phyloP scores from a whole-genome alignment of 2,329 filamentous ascomycete genomes.

The Rhynchosporium graminicola region DNA sequence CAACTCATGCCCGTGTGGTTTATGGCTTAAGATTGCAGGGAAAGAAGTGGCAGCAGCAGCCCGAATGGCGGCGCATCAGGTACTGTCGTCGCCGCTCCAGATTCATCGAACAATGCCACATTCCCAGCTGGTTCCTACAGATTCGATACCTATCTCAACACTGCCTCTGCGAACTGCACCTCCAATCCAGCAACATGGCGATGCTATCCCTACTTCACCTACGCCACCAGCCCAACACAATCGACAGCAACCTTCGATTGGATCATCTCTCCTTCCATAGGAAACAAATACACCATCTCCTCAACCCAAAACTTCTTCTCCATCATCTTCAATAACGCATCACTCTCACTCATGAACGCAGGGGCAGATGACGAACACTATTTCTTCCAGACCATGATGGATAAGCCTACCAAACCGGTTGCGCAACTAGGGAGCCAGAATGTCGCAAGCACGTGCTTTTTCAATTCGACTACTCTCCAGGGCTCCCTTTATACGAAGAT shows the following conservation, averaged over 20 bases:
- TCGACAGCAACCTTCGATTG: slow-evolving; percentile 59
- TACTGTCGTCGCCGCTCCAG: slow-evolving; percentile 19
- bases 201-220: slow-evolving; percentile 60
- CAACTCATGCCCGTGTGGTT: background rate
- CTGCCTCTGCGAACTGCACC: slow-evolving; percentile 56
- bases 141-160: slow-evolving; percentile 59
- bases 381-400: slow-evolving; percentile 55
- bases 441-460: slow-evolving; percentile 57
- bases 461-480: slow-evolving; percentile 55
- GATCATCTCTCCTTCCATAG: slow-evolving; percentile 51
- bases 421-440: slow-evolving; percentile 47
- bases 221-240: slow-evolving; percentile 45
- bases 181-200: slow-evolving; percentile 59
- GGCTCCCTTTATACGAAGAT: slow-evolving; percentile 62
- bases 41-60: slow-evolving; percentile 19
- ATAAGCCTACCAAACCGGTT: slow-evolving; percentile 54
- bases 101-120: slow-evolving; percentile 26
- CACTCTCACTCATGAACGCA: slow-evolving; percentile 51
- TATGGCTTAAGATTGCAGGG: slow-evolving; percentile 15
- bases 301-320: slow-evolving; percentile 57
- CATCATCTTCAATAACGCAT: slow-evolving; percentile 55
- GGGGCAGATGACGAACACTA: slow-evolving; percentile 55
- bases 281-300: slow-evolving; percentile 54
- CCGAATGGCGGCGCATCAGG: slow-evolving; percentile 26
- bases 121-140: slow-evolving; percentile 67